Evolutionary conservation across 169 alveolate species (phyloP).

Genomic region (Eimeria tenella): DNA sequence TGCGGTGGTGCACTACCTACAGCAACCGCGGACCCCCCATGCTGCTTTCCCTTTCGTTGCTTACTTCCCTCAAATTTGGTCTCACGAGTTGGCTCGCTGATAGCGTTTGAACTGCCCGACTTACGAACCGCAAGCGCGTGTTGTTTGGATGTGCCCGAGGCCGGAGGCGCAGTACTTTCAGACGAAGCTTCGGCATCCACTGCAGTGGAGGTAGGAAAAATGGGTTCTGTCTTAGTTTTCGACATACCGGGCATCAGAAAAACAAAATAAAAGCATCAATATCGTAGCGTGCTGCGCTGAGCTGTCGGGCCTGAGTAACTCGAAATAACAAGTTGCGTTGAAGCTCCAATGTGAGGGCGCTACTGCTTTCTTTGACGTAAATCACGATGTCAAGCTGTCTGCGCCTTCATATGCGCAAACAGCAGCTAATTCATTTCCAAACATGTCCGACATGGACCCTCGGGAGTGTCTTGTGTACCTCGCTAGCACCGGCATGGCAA

Average conservation of each 20-base stretch:
- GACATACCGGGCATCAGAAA: not conserved
- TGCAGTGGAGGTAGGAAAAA: slow-evolving; percentile 3
- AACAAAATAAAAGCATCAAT: too few species aligned
- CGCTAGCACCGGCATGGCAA: not conserved
- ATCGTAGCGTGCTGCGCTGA: too few species aligned
- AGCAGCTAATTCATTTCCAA: too few species aligned
- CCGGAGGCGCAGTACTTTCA: not conserved
- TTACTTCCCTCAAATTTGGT: slow-evolving; percentile 9
- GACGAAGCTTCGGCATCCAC: slow-evolving; percentile 44
- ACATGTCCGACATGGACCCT: too few species aligned
- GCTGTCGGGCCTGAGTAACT: too few species aligned
- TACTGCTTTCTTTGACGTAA: too few species aligned
- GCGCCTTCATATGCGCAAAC: too few species aligned
- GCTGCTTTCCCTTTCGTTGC: slow-evolving; percentile 13
- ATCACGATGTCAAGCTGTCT: too few species aligned
- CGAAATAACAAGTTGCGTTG: too few species aligned
- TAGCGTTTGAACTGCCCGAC: not conserved
- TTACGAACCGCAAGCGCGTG: slow-evolving; percentile 1
- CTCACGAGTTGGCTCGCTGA: not conserved
- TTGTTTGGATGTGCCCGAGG: slow-evolving; percentile 27
- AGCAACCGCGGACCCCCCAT: slow-evolving; percentile 4
- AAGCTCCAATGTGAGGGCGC: too few species aligned
- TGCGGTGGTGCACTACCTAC: slow-evolving; percentile 17
- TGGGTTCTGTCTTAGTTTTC: slow-evolving; percentile 15
- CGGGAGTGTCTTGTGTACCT: not conserved